phyloP scores from a whole-genome alignment of 768 basidiomycete genomes.

The Suillus decipiens region DNA sequence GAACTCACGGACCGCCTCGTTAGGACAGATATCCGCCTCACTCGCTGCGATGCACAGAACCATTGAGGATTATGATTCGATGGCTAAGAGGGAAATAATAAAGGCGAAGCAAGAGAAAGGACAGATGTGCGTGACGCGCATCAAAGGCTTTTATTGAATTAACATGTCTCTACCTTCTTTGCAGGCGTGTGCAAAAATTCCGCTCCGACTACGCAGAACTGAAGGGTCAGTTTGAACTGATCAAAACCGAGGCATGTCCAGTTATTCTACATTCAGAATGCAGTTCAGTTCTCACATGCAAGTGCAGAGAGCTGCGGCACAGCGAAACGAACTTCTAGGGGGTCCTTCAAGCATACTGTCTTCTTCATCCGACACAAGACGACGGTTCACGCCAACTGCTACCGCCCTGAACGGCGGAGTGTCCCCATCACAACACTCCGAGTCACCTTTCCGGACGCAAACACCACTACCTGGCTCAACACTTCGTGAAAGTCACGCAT shows the following conservation, averaged over 20 bases:
- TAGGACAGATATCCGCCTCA: constrained; percentile 98
- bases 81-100: constrained; percentile 96
- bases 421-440: constrained; percentile 64
- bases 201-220: constrained; percentile 84
- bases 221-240: constrained; percentile 75
- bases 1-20: constrained; percentile 26
- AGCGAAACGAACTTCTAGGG: constrained; percentile 67
- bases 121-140: constrained; percentile 61
- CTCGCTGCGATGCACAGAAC: constrained; percentile 93
- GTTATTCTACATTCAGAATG: not conserved
- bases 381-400: constrained; percentile 52
- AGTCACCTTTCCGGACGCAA: constrained; percentile 80
- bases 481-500: constrained; percentile 72
- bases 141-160: constrained; percentile 9
- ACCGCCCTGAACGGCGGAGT: constrained; percentile 38
- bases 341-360: constrained; percentile 39
- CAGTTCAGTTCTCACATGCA: constrained; percentile 2
- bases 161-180: constrained; percentile 1
- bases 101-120: constrained; percentile 97
- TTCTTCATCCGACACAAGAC: constrained; percentile 52
- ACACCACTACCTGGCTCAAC: constrained; percentile 55
- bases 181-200: constrained; percentile 91
- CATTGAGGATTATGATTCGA: constrained; percentile 95
- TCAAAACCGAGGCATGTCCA: constrained; percentile 56
- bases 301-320: constrained; percentile 55